Evolutionary conservation across 140 eudicot species (phyloP), one percentile per base, ranked within the genome.

Genomic region (Ambrosia hybrid): DNA sequence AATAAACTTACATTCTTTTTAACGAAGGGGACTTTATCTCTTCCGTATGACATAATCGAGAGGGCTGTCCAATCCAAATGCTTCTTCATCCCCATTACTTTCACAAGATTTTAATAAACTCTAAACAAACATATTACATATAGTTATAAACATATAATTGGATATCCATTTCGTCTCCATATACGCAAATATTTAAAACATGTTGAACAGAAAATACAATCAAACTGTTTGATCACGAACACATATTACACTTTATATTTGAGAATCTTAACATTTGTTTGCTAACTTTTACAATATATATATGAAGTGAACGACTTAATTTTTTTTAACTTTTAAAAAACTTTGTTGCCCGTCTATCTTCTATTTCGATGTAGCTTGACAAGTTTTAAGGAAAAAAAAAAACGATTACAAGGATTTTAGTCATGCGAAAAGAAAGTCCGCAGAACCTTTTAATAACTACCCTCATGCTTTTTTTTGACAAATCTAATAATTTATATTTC

Each of bases 61-160:
- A 63, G 45, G 11, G 38, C 49, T 73, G 82, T 69, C 82, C 85
- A 82, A 68, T 82, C 85, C 79, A 77, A 61, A 59, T 82, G 72
- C 15, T 72, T 58, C 73, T 77, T 82, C 71, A 72, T 81, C 69
- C 82, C 85, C 85, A 81, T 81, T 46, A 45, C 37, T 62, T 56
- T 49, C 12, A 51, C 17, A 77, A 39, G 4, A 59, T 49, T 9
- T 6, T 9, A 62, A 38, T 37, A 51, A 69, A 68, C 36, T 16
- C 46, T 4, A 60, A 51, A 49, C 43, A 49, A 17, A 37, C 43
- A 63, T 53, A 55, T 17, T 17, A 33, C 53, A 6, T 48, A 6
- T 41, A 41, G 46, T 41, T 41, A 0, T 14, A 11, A 45, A 58
- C 15, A 9, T 21, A 6, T 30, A 30, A 9, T 10, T 7, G 34